A percentile compares a stretch with the other conserved stretches of the same genome.
Evolutionary conservation across 2,329 filamentous ascomycete species (phyloP).

Genomic region (Exophiala sp.): DNA sequence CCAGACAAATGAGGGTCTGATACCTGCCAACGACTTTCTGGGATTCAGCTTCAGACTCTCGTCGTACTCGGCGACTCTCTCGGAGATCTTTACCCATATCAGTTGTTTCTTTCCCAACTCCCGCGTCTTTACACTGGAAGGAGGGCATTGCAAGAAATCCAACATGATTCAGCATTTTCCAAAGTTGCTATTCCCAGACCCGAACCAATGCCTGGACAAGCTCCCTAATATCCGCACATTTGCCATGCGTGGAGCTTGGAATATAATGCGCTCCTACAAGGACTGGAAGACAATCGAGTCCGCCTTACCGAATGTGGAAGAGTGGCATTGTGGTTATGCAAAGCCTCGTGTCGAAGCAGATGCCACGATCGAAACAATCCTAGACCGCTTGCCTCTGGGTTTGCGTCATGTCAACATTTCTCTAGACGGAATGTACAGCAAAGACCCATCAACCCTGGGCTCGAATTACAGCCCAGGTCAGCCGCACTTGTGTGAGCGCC

Average conservation of each 20-base stretch:
- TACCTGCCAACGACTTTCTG: constrained; percentile 51
- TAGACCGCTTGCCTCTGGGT: constrained; percentile 55
- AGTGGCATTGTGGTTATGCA: constrained; percentile 55
- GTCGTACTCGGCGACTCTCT: constrained; percentile 64
- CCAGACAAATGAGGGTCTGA: constrained; percentile 15
- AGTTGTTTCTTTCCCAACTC: constrained; percentile 57
- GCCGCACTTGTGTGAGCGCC: constrained; percentile 62
- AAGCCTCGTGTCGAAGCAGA: constrained; percentile 73
- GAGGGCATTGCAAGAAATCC: constrained; percentile 72
- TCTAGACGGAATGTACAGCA: constrained; percentile 68
- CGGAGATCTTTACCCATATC: constrained; percentile 66
- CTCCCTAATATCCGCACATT: constrained; percentile 62
- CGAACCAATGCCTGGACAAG: constrained; percentile 39
- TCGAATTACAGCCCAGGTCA: constrained; percentile 37
- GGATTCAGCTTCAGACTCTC: constrained; percentile 56
- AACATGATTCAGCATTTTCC: constrained; percentile 62
- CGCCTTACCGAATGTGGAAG: constrained; percentile 62
- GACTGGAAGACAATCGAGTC: constrained; percentile 62
- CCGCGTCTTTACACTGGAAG: constrained; percentile 67
- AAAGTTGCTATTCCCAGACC: constrained; percentile 30
- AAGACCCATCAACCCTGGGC: constrained; percentile 47
- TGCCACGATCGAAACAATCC: constrained; percentile 62
- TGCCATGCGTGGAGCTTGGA: constrained; percentile 74
- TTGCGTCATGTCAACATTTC: constrained; percentile 65
- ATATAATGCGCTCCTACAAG: constrained; percentile 61